Conservation (phyloP, 768 basidiomycete species). For the Boletus sensibilis region DNA sequence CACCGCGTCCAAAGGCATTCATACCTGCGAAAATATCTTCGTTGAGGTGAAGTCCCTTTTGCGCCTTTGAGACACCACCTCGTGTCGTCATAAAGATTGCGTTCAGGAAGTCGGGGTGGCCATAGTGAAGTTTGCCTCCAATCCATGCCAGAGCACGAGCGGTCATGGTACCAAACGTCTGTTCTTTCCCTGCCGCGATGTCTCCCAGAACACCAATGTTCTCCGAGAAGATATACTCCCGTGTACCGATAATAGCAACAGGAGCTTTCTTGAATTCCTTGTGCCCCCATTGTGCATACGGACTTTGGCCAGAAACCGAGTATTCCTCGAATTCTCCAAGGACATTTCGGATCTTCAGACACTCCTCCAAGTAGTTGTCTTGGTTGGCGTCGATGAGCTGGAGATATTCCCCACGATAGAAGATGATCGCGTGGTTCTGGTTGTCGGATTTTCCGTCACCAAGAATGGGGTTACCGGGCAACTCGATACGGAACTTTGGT, state of each 20-base stretch:
- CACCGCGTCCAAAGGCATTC: conserved; percentile 97
- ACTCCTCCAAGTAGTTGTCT: conserved; percentile 99
- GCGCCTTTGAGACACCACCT: conserved; percentile 98
- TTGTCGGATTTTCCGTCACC: conserved; percentile 99
- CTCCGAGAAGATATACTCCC: conserved; percentile 99
- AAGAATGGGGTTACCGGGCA: conserved; percentile 97
- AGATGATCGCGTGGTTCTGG: conserved; percentile 98
- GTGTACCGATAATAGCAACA: conserved; percentile 96
- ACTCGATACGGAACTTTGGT: conserved; percentile 96
- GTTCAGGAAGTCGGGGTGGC: conserved; percentile 99
- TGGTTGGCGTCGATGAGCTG: conserved; percentile 99
- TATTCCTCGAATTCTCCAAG: conserved; percentile 98
- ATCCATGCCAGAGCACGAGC: conserved; percentile 95
- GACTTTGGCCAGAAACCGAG: conserved; percentile 84
- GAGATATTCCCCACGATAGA: conserved; percentile 98
- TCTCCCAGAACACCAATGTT: conserved; percentile 99
- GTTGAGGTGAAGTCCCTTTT: conserved; percentile 97
- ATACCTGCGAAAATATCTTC: conserved; percentile 99
- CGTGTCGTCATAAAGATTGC: conserved; percentile 98
- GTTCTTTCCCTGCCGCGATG: conserved; percentile 98
- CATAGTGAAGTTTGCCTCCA: conserved; percentile 97
- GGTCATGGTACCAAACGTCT: conserved; percentile 98
- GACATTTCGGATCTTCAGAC: conserved; percentile 96
- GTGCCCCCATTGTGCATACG: conserved; percentile 94
- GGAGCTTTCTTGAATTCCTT: conserved; percentile 89